Evolutionary conservation across 495 filamentous ascomycete genomes (phyloP), one percentile per base, ranked within the genome.

Genomic region (Penicillium tannophilum): DNA sequence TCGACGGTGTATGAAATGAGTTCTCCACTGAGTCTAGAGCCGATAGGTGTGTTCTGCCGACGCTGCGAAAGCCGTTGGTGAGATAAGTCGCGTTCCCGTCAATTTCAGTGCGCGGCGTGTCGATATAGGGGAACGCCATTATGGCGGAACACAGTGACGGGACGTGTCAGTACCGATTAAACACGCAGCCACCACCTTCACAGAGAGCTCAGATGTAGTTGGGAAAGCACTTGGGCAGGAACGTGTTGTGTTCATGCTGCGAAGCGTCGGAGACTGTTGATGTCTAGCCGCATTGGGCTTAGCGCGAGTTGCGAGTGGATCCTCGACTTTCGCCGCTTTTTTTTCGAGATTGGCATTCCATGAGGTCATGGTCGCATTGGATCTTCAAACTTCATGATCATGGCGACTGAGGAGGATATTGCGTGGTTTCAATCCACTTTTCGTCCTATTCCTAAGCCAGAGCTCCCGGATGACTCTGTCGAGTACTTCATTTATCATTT

Each of bases 1-100:
- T 93, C 9, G 85, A 85, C 5, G 94, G 94, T 2, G 91, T 93
- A 47, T 87, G 83, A 58, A 97, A 95, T 4, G 93, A 94, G 41
- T 90, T 82, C 66, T 92, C 90, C 36, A 88, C 86, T 35, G 90
- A 92, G 66, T 93, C 89, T 55, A 93, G 83, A 56, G 91, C 87
- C 57, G 84, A 84, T 42, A 84, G 72, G 49, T 80, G 71, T 35
- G 72, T 74, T 59, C 76, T 67, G 45, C 72, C 74, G 48, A 64
- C 74, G 67, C 77, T 80, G 62, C 77, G 77, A 59, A 72, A 72
- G 45, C 78, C 81, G 61, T 84, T 84, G 52, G 83, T 87, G 55
- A 93, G 77, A 71, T 85, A 91, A 62, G 90, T 93, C 75, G 83
- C 84, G 82, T 95, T 89, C 61, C 88, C 90, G 67, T 79, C 78